A percentile compares a stretch with the other conserved stretches of the same genome.
These are phyloP conservation scores for Lactifluus pinguis DNA, from an alignment of 768 basidiomycete species.

Conservation along the genomic window DNA sequence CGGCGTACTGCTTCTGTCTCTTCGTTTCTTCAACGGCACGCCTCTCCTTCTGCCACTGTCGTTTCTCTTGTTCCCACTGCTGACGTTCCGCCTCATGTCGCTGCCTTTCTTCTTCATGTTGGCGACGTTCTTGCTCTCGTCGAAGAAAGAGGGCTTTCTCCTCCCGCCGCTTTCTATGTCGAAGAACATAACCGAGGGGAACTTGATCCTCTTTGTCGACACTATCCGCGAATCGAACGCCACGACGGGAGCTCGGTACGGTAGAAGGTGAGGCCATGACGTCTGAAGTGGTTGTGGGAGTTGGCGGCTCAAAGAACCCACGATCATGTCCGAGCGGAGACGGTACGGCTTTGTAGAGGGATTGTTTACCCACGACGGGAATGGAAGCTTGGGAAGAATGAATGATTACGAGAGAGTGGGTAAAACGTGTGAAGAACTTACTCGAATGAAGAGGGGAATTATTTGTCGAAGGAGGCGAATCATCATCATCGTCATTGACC, in stretches of 20 bases:
- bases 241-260: conserved; percentile 28
- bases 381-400: conserved; percentile 16
- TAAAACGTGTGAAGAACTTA: conserved; percentile 5
- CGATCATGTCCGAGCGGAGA: conserved; percentile 42
- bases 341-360: conserved; percentile 35
- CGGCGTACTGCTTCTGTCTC: conserved; percentile 14
- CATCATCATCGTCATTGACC: conserved; percentile 18
- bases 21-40: conserved; percentile 38
- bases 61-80: conserved; percentile 35
- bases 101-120: conserved; percentile 35
- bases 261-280: neutral
- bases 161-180: conserved; percentile 58
- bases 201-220: conserved; percentile 59
- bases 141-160: conserved; percentile 56
- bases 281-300: conserved; percentile 7
- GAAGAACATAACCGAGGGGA: conserved; percentile 54
- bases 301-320: conserved; percentile 18
- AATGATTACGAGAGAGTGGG: conserved; percentile 23
- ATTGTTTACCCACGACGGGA: conserved; percentile 8
- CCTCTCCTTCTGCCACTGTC: conserved; percentile 37
- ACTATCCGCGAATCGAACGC: conserved; percentile 52
- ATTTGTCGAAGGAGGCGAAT: neutral
- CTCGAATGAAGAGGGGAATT: neutral
- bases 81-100: conserved; percentile 35
- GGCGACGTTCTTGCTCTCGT: conserved; percentile 47